A percentile compares a stretch with the other conserved stretches of the same genome.
Conservation (phyloP, 208 protist species). For the Acanthamoeba culbertsoni region DNA sequence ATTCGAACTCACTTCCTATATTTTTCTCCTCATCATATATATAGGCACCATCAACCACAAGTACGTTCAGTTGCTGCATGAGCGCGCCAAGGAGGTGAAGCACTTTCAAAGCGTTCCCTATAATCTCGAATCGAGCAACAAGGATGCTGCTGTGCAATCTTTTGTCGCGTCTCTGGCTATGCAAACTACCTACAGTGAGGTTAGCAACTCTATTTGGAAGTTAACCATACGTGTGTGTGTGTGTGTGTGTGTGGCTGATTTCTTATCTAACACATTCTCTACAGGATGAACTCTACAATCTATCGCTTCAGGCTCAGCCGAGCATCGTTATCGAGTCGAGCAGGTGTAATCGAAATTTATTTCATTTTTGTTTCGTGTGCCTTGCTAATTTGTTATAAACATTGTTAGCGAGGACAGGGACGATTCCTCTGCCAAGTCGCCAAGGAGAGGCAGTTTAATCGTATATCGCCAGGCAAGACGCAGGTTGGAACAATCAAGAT, state of each 20-base stretch:
- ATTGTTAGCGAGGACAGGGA: no score
- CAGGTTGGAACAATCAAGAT: no score
- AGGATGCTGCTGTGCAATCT: not conserved
- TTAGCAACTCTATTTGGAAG: not conserved
- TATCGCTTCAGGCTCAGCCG: constrained; percentile 22
- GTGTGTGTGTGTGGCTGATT: not conserved
- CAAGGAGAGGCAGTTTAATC: no score
- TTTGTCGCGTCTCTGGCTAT: not conserved
- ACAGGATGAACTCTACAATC: constrained; percentile 11
- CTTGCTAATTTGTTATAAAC: no score
- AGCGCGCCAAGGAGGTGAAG: not conserved
- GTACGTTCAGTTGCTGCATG: not conserved
- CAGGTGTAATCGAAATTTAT: not conserved
- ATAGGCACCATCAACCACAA: not conserved
- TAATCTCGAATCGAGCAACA: not conserved
- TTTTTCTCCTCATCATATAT: no score
- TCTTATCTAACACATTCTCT: not conserved
- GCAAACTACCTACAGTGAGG: not conserved
- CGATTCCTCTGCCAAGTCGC: no score
- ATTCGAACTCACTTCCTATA: not conserved
- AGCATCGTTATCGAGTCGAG: not conserved
- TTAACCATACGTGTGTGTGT: no score
- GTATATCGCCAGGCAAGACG: no score
- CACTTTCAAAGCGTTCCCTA: not conserved
- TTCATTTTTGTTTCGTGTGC: not conserved